Evolutionary conservation across 306 rosid genomes (phyloP).

Genomic region (Betula pendula): DNA sequence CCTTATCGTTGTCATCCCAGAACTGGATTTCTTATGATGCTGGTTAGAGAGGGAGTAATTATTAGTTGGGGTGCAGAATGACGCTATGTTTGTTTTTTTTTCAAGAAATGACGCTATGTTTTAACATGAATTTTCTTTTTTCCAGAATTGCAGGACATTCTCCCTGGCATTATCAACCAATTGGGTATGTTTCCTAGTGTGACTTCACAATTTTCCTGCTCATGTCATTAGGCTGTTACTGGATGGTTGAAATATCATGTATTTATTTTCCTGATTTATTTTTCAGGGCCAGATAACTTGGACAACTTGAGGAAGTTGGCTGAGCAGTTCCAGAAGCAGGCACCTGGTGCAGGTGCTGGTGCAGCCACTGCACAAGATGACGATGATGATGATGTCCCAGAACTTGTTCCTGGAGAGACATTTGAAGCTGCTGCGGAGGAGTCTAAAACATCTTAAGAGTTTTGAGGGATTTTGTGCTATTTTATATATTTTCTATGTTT

Average conservation of each 20-base stretch:
- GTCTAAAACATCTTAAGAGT: conserved; percentile 45
- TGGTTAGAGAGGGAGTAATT: background rate
- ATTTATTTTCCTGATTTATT: background rate
- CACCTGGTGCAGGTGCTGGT: conserved; percentile 63
- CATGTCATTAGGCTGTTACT: background rate
- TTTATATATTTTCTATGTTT: conserved; percentile 33
- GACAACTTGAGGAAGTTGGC: conserved; percentile 91
- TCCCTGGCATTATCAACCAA: conserved; percentile 82
- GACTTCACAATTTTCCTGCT: background rate
- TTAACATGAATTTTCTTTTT: conserved; percentile 14
- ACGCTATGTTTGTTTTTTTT: background rate
- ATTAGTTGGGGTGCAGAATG: background rate
- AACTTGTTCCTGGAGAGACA: conserved; percentile 83
- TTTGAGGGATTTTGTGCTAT: conserved; percentile 41
- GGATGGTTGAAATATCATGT: background rate
- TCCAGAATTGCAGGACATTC: conserved; percentile 95
- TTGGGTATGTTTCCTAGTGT: conserved; percentile 55
- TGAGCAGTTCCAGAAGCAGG: conserved; percentile 85
- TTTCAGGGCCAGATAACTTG: conserved; percentile 86
- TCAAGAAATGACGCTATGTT: background rate
- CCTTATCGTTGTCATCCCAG: background rate
- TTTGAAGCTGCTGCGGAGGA: conserved; percentile 91
- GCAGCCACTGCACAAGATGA: conserved; percentile 51
- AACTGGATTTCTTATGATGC: background rate
- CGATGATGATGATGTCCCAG: conserved; percentile 84